Conservation (phyloP, 768 basidiomycete genomes). For the Tylopilus rubrobrunneus region DNA sequence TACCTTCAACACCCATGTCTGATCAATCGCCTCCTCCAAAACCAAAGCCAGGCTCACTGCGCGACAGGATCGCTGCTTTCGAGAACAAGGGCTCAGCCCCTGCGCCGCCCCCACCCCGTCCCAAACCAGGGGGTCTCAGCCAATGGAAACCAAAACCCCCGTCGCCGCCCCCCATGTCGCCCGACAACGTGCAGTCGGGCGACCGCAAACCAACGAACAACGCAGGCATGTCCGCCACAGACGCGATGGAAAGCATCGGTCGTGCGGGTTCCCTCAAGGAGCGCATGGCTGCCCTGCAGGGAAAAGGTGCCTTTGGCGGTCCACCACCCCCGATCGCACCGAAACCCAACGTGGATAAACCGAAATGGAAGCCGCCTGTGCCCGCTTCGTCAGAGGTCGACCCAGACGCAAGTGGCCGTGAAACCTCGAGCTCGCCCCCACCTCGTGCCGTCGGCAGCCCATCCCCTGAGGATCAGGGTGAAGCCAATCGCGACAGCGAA, state of each 20-base stretch:
- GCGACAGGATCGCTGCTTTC: slow-evolving; percentile 87
- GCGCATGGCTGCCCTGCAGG: slow-evolving; percentile 92
- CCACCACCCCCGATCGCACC: slow-evolving; percentile 47
- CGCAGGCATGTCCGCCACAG: slow-evolving; percentile 68
- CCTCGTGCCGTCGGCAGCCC: slow-evolving; percentile 20
- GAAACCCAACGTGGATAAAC: slow-evolving; percentile 56
- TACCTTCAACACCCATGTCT: slow-evolving; percentile 45
- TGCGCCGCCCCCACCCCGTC: slow-evolving; percentile 29
- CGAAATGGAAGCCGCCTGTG: slow-evolving; percentile 76
- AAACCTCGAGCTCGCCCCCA: slow-evolving; percentile 35
- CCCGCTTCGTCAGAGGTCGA: slow-evolving; percentile 39
- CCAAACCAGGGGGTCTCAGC: slow-evolving; percentile 57
- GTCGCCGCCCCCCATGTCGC: slow-evolving; percentile 42
- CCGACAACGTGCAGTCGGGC: slow-evolving; percentile 10
- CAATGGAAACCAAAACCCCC: slow-evolving; percentile 70
- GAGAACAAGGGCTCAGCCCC: slow-evolving; percentile 51
- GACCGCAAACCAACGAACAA: slow-evolving; percentile 23
- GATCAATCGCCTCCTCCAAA: slow-evolving; percentile 55
- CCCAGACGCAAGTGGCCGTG: slow-evolving; percentile 28
- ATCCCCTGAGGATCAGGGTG: slow-evolving; percentile 10
- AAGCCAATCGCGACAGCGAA: slow-evolving; percentile 28
- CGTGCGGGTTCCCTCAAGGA: slow-evolving; percentile 83
- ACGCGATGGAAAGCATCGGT: slow-evolving; percentile 84
- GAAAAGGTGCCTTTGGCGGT: slow-evolving; percentile 71
- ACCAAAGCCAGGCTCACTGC: slow-evolving; percentile 72